These are phyloP conservation scores for Acorus gramineus DNA, from an alignment of 106 monocot genomes.

Conservation along the genomic window DNA sequence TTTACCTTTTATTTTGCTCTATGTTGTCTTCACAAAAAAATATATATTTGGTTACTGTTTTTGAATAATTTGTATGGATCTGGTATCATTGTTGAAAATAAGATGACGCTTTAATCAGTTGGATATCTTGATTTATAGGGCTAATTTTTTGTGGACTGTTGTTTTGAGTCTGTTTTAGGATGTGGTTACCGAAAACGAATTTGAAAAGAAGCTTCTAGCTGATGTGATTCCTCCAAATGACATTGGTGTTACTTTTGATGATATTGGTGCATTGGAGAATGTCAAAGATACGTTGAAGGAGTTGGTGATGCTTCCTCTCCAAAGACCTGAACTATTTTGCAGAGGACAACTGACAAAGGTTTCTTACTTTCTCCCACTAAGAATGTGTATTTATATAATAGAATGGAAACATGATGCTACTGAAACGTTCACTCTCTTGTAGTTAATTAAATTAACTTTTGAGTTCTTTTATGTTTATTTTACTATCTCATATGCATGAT, in stretches of 20 bases:
- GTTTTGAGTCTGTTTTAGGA: constrained; percentile 37
- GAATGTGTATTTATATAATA: background rate
- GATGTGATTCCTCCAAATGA: constrained; percentile 96
- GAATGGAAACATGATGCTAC: too few species aligned
- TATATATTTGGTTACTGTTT: background rate
- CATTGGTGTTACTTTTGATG: constrained; percentile 95
- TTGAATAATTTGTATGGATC: too few species aligned
- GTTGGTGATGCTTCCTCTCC: constrained; percentile 97
- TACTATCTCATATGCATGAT: too few species aligned
- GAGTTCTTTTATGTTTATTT: too few species aligned
- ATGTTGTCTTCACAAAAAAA: background rate
- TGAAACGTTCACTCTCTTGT: too few species aligned
- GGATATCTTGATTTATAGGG: too few species aligned
- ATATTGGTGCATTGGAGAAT: constrained; percentile 94
- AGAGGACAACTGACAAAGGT: constrained; percentile 99
- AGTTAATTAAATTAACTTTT: too few species aligned
- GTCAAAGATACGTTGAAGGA: constrained; percentile 97
- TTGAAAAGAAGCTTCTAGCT: constrained; percentile 87
- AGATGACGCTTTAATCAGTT: too few species aligned
- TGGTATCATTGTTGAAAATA: too few species aligned
- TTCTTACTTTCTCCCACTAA: background rate
- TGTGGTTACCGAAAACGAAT: constrained; percentile 95
- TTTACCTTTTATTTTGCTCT: background rate
- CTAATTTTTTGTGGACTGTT: background rate
- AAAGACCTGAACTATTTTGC: constrained; percentile 91